phyloP scores from a whole-genome alignment of 169 alveolate species.

The Perkinsus marinus region DNA sequence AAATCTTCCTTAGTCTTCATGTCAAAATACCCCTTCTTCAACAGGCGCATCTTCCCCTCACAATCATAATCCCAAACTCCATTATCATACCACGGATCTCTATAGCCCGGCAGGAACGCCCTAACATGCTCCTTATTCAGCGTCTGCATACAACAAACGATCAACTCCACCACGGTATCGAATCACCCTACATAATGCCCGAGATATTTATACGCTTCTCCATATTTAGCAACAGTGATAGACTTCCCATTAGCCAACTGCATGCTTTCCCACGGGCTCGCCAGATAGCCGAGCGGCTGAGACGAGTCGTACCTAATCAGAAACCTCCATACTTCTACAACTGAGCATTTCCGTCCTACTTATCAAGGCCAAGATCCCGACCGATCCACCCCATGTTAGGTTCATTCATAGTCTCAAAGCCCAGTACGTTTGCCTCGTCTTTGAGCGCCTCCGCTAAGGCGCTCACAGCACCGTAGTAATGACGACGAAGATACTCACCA shows the following conservation, averaged over 20 bases:
- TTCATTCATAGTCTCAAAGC: conserved; percentile 4
- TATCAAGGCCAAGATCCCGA: background rate
- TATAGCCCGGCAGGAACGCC: background rate
- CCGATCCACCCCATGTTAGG: conserved; percentile 2
- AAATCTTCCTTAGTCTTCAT: background rate
- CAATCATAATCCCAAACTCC: background rate
- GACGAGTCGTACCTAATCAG: background rate
- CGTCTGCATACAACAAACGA: background rate
- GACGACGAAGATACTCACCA: background rate
- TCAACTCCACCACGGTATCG: too few species aligned
- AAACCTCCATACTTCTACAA: background rate
- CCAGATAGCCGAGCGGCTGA: background rate
- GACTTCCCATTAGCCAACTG: background rate
- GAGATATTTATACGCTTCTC: background rate
- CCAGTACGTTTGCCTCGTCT: background rate
- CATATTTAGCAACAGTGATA: background rate
- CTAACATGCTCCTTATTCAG: background rate
- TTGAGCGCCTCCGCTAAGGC: background rate
- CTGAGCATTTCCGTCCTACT: background rate
- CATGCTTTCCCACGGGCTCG: background rate
- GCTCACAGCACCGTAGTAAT: background rate
- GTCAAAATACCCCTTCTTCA: background rate
- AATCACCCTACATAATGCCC: background rate
- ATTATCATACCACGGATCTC: background rate
- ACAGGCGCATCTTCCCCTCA: background rate